Conservation (phyloP, 2,329 filamentous ascomycete genomes). For the Trichoderma sp. region DNA sequence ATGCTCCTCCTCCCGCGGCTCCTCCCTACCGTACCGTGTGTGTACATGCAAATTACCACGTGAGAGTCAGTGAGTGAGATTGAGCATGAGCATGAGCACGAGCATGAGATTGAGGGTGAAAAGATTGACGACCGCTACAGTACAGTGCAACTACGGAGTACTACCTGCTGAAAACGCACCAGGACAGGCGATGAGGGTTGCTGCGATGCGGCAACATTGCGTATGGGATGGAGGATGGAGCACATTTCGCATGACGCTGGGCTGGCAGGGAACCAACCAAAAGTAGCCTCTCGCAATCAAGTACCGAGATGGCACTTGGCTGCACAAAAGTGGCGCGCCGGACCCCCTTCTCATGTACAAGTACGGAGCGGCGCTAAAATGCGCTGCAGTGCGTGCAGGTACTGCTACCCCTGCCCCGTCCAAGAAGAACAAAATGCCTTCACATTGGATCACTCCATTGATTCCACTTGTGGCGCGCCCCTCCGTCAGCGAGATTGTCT, state of each 20-base stretch:
- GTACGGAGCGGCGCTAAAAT: background rate
- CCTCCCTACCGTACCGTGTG: background rate
- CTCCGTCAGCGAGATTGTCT: slow-evolving; percentile 9
- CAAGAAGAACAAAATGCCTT: background rate
- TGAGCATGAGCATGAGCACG: background rate
- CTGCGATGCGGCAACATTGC: background rate
- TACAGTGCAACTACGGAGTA: background rate
- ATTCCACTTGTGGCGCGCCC: background rate
- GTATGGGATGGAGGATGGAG: background rate
- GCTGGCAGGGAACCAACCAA: slow-evolving; percentile 12
- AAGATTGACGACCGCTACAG: background rate
- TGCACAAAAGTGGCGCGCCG: slow-evolving; percentile 17
- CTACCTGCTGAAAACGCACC: background rate
- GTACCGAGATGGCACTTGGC: slow-evolving; percentile 23
- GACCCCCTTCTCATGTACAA: slow-evolving; percentile 8
- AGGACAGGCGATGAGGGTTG: background rate
- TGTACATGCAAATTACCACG: background rate
- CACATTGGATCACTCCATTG: background rate
- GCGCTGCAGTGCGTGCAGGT: background rate
- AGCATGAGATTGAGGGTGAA: background rate
- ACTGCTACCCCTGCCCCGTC: background rate
- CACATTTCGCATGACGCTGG: background rate
- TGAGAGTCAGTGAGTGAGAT: background rate
- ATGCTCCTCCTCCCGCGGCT: background rate
- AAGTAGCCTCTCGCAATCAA: slow-evolving; percentile 9